Evolutionary conservation across 2,329 filamentous ascomycete species (phyloP).

Genomic region (Scleromitrula shiraiana): DNA sequence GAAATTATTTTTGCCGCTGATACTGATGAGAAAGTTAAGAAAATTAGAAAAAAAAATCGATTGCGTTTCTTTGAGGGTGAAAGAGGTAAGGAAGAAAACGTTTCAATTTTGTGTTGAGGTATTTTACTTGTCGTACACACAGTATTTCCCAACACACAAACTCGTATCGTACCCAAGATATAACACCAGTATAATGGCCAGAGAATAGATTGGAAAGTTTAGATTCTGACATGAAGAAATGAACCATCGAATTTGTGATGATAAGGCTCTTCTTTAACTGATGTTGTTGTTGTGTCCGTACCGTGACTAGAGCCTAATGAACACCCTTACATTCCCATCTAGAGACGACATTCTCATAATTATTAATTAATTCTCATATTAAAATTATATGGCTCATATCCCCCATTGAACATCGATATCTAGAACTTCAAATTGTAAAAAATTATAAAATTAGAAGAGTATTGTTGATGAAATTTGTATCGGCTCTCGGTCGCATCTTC

Average conservation of each 20-base stretch:
- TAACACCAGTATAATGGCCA: too few relatives aligned
- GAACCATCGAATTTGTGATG: not conserved
- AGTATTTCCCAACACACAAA: too few relatives aligned
- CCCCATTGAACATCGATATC: not conserved
- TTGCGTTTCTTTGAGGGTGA: not conserved
- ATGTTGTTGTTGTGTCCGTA: not conserved
- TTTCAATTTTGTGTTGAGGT: too few relatives aligned
- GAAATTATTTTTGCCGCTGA: not conserved
- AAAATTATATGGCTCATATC: not conserved
- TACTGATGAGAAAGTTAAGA: not conserved
- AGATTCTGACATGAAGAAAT: too few relatives aligned
- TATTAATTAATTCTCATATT: not conserved
- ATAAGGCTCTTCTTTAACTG: not conserved
- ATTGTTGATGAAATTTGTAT: not conserved
- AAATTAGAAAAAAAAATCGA: not conserved
- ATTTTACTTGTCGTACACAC: too few relatives aligned
- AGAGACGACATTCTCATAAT: not conserved
- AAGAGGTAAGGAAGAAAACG: not conserved
- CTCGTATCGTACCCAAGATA: too few relatives aligned
- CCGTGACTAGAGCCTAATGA: not conserved
- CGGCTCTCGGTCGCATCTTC: slow-evolving; percentile 4
- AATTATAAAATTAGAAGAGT: not conserved
- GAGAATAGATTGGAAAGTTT: too few relatives aligned
- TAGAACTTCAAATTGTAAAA: not conserved
- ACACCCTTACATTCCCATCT: not conserved